Percentiles rank a stretch among this genome's conserved stretches.
phyloP scores from a whole-genome alignment of 768 basidiomycete species.

The Bullera alba region DNA sequence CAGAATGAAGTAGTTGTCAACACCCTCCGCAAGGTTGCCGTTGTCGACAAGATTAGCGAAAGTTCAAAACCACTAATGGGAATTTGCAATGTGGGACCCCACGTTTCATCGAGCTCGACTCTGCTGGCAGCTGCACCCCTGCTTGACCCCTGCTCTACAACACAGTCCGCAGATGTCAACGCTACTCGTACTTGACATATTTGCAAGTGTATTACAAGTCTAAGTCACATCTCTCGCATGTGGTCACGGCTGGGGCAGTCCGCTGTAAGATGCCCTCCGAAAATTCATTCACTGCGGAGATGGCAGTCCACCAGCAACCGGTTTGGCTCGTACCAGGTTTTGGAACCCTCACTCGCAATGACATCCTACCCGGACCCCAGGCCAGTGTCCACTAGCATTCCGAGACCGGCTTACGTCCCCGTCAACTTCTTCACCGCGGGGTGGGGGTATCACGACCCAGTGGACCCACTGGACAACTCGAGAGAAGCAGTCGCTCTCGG shows the following conservation, averaged over 20 bases:
- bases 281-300: too few relatives aligned
- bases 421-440: conserved; percentile 34
- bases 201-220: too few relatives aligned
- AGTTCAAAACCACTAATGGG: too few relatives aligned
- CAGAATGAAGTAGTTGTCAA: neutral
- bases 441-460: conserved; percentile 23
- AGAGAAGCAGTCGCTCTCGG: conserved; percentile 49
- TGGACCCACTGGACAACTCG: neutral
- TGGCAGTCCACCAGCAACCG: neutral
- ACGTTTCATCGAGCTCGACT: too few relatives aligned
- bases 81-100: too few relatives aligned
- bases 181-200: neutral
- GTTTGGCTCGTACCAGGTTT: conserved; percentile 25
- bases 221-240: neutral
- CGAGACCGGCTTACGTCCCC: conserved; percentile 55
- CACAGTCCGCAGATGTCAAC: neutral
- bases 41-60: too few relatives aligned
- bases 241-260: neutral
- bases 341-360: conserved; percentile 17
- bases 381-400: conserved; percentile 56
- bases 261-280: too few relatives aligned
- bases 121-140: neutral
- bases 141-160: neutral
- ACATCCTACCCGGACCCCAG: conserved; percentile 23
- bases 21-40: too few relatives aligned